phyloP scores from a whole-genome alignment of 2,329 filamentous ascomycete genomes.

The Boeremia lycopersici region DNA sequence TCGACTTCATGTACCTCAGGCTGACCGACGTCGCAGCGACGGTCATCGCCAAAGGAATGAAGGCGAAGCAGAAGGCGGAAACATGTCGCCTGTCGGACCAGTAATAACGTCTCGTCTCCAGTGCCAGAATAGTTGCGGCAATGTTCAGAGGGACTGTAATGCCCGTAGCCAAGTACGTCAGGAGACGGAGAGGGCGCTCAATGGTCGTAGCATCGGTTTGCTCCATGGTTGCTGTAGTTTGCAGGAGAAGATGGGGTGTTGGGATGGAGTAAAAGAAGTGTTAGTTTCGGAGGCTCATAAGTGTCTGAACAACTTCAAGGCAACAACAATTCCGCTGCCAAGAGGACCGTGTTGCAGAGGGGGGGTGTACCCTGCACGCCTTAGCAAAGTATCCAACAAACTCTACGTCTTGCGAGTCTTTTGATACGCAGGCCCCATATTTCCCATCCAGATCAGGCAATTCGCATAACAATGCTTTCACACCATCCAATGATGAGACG shows the following conservation, averaged over 20 bases:
- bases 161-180: slow-evolving; percentile 9
- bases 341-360: not conserved
- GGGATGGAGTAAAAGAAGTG: not conserved
- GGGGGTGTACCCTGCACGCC: slow-evolving; percentile 4
- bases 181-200: slow-evolving; percentile 9
- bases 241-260: not conserved
- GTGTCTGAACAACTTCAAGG: slow-evolving; percentile 1
- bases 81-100: not conserved
- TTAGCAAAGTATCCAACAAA: slow-evolving; percentile 5
- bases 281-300: slow-evolving; percentile 4
- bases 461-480: not conserved
- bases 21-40: not conserved
- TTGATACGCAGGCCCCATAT: slow-evolving; percentile 7
- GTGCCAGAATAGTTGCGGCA: slow-evolving; percentile 1
- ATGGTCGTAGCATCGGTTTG: not conserved
- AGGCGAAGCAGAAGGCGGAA: slow-evolving; percentile 10
- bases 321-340: slow-evolving; percentile 14
- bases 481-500: not conserved
- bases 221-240: slow-evolving; percentile 1
- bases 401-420: not conserved
- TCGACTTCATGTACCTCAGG: slow-evolving; percentile 9
- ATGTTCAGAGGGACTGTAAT: slow-evolving; percentile 9
- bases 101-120: not conserved
- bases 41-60: slow-evolving; percentile 12
- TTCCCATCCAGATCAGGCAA: not conserved